These are phyloP conservation scores for Mycena venus DNA, from an alignment of 768 basidiomycete species.

Conservation along the genomic window DNA sequence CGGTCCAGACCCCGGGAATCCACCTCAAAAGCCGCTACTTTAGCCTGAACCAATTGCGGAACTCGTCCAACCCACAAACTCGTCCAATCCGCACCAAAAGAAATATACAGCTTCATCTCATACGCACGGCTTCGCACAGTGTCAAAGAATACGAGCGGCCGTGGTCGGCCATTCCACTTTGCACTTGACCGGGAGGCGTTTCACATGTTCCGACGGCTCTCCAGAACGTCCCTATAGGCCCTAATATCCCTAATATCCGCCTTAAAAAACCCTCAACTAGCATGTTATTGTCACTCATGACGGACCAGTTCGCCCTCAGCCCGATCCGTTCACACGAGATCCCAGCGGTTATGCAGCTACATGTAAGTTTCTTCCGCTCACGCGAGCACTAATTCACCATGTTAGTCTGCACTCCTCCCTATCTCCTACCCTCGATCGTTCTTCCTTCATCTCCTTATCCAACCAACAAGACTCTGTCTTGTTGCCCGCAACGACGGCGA, in stretches of 20 bases:
- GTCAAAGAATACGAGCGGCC: too few species aligned
- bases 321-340: slow-evolving; percentile 9
- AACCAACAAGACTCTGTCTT: slow-evolving; percentile 56
- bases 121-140: too few species aligned
- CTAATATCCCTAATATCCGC: too few species aligned
- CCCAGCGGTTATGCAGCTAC: slow-evolving; percentile 43
- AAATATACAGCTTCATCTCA: too few species aligned
- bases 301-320: neutral
- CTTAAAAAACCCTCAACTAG: neutral
- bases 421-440: slow-evolving; percentile 57
- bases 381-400: slow-evolving; percentile 22
- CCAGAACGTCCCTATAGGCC: neutral
- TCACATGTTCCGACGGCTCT: neutral
- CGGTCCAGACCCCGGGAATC: too few species aligned
- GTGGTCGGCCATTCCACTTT: too few species aligned
- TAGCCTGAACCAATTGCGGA: too few species aligned
- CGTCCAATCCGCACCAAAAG: neutral
- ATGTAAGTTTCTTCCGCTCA: slow-evolving; percentile 49
- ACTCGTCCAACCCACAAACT: neutral
- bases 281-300: neutral
- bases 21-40: too few species aligned
- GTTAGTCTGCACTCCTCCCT: slow-evolving; percentile 53
- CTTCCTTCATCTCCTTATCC: slow-evolving; percentile 61
- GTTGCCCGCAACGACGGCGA: slow-evolving; percentile 48
- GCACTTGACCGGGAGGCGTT: neutral